phyloP scores from a whole-genome alignment of 495 filamentous ascomycete genomes.

The Letharia lupina region DNA sequence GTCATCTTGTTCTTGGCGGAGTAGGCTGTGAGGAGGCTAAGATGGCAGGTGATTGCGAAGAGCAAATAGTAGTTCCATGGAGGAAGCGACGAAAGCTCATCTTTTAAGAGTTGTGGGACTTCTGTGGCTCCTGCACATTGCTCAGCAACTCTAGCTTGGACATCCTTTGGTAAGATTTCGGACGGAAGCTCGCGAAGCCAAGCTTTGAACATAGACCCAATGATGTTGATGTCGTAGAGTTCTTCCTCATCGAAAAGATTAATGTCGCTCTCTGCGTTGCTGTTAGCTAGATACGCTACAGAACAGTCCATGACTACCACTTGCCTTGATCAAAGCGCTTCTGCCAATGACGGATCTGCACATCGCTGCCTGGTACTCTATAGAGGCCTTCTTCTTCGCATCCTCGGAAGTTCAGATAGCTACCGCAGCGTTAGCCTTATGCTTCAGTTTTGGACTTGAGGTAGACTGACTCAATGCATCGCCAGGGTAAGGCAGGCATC shows the following conservation, averaged over 20 bases:
- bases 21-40: slow-evolving; percentile 77
- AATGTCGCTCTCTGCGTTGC: slow-evolving; percentile 60
- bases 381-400: slow-evolving; percentile 88
- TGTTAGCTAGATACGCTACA: slow-evolving; percentile 2
- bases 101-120: slow-evolving; percentile 72
- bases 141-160: slow-evolving; percentile 63
- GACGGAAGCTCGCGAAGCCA: slow-evolving; percentile 93
- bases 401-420: slow-evolving; percentile 83
- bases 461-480: slow-evolving; percentile 67
- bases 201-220: slow-evolving; percentile 84
- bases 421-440: slow-evolving; percentile 26
- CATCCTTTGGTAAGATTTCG: slow-evolving; percentile 74
- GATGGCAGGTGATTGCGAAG: slow-evolving; percentile 89
- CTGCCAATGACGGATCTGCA: slow-evolving; percentile 81
- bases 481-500: slow-evolving; percentile 90
- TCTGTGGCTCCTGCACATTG: slow-evolving; percentile 66
- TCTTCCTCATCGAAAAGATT: slow-evolving; percentile 74
- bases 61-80: slow-evolving; percentile 94
- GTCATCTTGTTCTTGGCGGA: slow-evolving; percentile 91
- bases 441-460: neutral
- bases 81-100: slow-evolving; percentile 81
- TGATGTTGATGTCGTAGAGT: slow-evolving; percentile 87
- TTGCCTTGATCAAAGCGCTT: slow-evolving; percentile 72
- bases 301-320: slow-evolving; percentile 9
- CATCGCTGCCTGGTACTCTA: slow-evolving; percentile 73